These are phyloP conservation scores for Phialophora verrucosa DNA, from an alignment of 2,329 filamentous ascomycete species.

Conservation along the genomic window DNA sequence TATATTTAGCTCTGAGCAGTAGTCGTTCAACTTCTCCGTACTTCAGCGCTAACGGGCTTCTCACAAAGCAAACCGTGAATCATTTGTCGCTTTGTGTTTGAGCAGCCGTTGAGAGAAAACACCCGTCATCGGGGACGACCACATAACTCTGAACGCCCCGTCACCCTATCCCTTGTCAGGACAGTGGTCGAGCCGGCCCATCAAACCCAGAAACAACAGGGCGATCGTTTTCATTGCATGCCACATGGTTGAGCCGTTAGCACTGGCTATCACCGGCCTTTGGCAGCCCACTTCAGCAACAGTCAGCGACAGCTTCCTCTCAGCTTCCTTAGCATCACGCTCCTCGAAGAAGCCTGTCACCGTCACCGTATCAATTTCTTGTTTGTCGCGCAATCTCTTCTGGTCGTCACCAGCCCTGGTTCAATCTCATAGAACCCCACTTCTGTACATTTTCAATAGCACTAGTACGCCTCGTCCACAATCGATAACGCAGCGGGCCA, in stretches of 20 bases:
- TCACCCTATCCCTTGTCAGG: not conserved
- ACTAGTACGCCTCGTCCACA: conserved; percentile 3
- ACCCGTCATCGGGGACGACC: not conserved
- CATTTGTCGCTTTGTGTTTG: not conserved
- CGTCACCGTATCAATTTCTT: conserved; percentile 1
- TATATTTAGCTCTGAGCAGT: conserved; percentile 14
- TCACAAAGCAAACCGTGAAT: not conserved
- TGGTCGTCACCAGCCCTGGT: not conserved
- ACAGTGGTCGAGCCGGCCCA: not conserved
- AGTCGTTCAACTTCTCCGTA: not conserved
- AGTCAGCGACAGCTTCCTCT: not conserved
- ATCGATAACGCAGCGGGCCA: conserved; percentile 4
- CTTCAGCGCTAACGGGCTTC: conserved; percentile 7
- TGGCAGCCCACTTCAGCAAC: not conserved
- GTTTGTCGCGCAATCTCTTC: conserved; percentile 8
- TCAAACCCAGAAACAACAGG: not conserved
- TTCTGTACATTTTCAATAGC: not conserved
- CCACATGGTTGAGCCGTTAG: not conserved
- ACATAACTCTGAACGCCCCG: not conserved
- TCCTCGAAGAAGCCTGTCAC: not conserved
- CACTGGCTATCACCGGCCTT: not conserved
- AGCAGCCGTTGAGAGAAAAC: not conserved
- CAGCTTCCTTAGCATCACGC: not conserved
- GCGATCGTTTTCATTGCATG: not conserved
- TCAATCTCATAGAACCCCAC: conserved; percentile 8